Evolutionary conservation across 1,284 basidiomycete species (phyloP), one percentile per base, ranked within the genome.

Genomic region (Cutaneotrichosporon cavernicola): DNA sequence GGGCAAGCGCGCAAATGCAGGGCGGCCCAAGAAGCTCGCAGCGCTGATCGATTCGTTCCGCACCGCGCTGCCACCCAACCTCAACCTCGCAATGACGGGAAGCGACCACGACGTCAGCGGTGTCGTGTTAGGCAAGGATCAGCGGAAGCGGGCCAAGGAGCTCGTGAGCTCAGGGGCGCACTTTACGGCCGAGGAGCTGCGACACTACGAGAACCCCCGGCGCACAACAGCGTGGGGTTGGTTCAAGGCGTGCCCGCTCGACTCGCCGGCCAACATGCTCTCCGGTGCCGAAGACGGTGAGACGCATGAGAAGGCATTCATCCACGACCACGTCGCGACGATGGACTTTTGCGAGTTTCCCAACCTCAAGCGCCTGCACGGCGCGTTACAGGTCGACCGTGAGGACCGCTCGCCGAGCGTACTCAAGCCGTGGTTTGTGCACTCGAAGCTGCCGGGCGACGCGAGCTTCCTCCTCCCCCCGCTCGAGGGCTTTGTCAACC

Each of bases 261-360:
- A 77, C 47, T 79, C 78, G 7, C 77, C 78, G 0, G 80, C 80
- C 30, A 80, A 80, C 61, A 73, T 69, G 21, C 70, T 69, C 56
- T 71, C 71, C 18, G 69, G 72, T 32, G 72, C 75, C 50, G 78
- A 76, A 72, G 76, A 75, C 69, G 21, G n/a, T 18, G 46, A 56
- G 40, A 51, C 21, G 31, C 36, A 22, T 16, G 56, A 68, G 47
- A 76, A 77, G 68, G 73, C 77, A 16, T 84, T 81, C 72, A 79
- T 84, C 56, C 63, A 75, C 58, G 78, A 84, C 66, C 84, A 83
- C 62, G 65, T 80, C 10, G 72, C 77, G 16, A 82, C 82, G 1
- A 83, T 84, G 81, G 79, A 83, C 68, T 79, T 83, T 68, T 85
- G 84, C 73, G 72, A 80, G 66, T 82, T 82, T 64, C 82, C 83